Percentiles rank a stretch among this genome's conserved stretches.
These are phyloP conservation scores for Rauvolfia tetraphylla DNA, from an alignment of 257 asterid species.

Conservation along the genomic window DNA sequence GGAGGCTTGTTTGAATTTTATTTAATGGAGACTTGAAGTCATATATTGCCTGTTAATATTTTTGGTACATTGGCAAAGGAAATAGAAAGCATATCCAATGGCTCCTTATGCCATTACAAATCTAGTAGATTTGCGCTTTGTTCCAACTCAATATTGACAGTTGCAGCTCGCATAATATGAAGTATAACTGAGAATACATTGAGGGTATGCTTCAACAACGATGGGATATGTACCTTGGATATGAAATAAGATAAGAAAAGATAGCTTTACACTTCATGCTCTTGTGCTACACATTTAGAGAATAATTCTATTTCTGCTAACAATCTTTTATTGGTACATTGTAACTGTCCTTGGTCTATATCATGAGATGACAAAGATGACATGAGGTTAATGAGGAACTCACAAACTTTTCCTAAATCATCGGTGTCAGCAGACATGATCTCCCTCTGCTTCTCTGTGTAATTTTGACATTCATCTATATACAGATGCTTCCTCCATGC, in stretches of 20 bases:
- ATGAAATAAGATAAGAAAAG: not conserved
- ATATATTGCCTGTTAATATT: too few relatives aligned
- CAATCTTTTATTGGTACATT: slow-evolving; percentile 34
- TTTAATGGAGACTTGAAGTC: too few relatives aligned
- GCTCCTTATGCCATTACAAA: not conserved
- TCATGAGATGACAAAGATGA: slow-evolving; percentile 29
- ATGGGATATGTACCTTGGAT: not conserved
- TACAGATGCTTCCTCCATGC: slow-evolving; percentile 61
- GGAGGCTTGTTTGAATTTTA: too few relatives aligned
- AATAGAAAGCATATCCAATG: too few relatives aligned
- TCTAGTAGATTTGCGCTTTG: too few relatives aligned
- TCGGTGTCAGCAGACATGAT: slow-evolving; percentile 17
- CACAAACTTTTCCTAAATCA: slow-evolving; percentile 32
- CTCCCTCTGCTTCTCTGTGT: slow-evolving; percentile 25
- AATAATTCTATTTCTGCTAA: slow-evolving; percentile 66
- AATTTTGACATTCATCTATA: slow-evolving; percentile 36
- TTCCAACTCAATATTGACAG: not conserved
- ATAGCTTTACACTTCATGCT: slow-evolving; percentile 30
- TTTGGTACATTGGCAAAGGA: too few relatives aligned
- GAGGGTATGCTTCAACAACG: too few relatives aligned
- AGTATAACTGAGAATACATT: not conserved
- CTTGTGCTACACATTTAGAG: slow-evolving; percentile 57
- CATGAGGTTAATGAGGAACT: slow-evolving; percentile 45
- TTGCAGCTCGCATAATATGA: not conserved
- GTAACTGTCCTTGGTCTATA: slow-evolving; percentile 20